Percentiles rank a stretch among this genome's conserved stretches.
These are phyloP conservation scores for Xanthoparmelia taractica DNA, from an alignment of 495 filamentous ascomycete species.

Conservation along the genomic window DNA sequence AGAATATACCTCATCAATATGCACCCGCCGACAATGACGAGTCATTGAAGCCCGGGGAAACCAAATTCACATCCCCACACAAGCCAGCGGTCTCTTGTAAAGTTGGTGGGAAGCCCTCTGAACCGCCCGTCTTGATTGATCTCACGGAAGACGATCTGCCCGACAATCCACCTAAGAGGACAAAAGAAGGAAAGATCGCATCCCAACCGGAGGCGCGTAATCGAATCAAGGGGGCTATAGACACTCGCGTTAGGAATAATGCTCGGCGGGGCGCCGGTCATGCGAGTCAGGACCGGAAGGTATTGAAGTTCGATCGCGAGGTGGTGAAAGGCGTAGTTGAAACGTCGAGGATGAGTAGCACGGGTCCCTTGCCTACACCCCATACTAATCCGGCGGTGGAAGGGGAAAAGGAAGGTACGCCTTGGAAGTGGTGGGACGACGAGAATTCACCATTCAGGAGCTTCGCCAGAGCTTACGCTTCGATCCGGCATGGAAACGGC, in stretches of 20 bases:
- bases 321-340: conserved; percentile 1
- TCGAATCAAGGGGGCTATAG: conserved; percentile 7
- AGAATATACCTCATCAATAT: background rate
- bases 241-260: background rate
- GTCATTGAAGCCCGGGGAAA: background rate
- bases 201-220: background rate
- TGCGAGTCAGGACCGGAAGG: background rate
- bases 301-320: conserved; percentile 8
- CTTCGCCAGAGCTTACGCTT: conserved; percentile 17
- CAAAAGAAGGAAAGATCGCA: background rate
- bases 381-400: conserved; percentile 11
- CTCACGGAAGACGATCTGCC: background rate
- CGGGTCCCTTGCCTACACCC: conserved; percentile 5
- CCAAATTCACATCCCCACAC: background rate
- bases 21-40: background rate
- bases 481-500: conserved; percentile 23
- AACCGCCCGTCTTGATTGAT: background rate
- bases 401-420: conserved; percentile 3
- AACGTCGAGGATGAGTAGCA: conserved; percentile 13
- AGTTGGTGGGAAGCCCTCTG: background rate
- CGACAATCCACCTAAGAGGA: background rate
- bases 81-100: background rate
- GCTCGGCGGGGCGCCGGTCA: background rate
- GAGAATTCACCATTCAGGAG: conserved; percentile 20
- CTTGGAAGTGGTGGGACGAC: conserved; percentile 23